These are phyloP conservation scores for Sphagnum fallax DNA, from an alignment of 228 moss, liverwort and hornwort genomes.

Conservation along the genomic window DNA sequence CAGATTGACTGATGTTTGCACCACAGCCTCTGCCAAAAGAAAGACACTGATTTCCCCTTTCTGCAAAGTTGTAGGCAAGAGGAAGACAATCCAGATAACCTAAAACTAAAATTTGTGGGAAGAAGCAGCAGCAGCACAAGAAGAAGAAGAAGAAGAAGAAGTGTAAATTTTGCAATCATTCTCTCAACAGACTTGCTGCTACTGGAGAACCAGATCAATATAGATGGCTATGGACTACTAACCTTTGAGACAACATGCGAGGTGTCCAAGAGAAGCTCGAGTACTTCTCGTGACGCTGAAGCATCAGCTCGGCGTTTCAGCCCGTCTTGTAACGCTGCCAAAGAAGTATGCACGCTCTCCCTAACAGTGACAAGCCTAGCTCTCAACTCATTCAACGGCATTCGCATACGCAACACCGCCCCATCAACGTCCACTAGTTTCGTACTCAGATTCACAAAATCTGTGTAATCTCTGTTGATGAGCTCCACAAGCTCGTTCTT, in stretches of 20 bases:
- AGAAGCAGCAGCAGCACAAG: no score
- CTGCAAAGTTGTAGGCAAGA: no score
- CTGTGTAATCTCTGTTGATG: slow-evolving; percentile 82
- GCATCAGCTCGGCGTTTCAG: slow-evolving; percentile 84
- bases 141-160: no score
- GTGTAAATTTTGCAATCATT: no score
- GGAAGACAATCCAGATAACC: no score
- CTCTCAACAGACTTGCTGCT: no score
- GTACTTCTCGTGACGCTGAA: slow-evolving; percentile 67
- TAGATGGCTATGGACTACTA: not conserved
- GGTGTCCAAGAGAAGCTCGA: slow-evolving; percentile 88
- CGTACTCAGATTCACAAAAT: slow-evolving; percentile 90
- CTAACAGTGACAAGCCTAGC: slow-evolving; percentile 59
- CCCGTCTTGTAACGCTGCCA: slow-evolving; percentile 69
- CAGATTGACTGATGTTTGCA: no score
- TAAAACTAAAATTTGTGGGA: no score
- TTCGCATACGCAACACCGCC: slow-evolving; percentile 88
- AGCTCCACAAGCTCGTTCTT: slow-evolving; percentile 92
- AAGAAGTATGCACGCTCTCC: slow-evolving; percentile 70
- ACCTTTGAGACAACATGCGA: slow-evolving; percentile 96
- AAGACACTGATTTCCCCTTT: no score
- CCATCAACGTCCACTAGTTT: slow-evolving; percentile 94
- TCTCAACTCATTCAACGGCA: slow-evolving; percentile 85
- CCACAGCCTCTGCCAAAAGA: no score
- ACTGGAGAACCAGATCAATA: no score